These are phyloP conservation scores for Hypoxylon lienhwacheense DNA, from an alignment of 495 filamentous ascomycete genomes.

Conservation along the genomic window DNA sequence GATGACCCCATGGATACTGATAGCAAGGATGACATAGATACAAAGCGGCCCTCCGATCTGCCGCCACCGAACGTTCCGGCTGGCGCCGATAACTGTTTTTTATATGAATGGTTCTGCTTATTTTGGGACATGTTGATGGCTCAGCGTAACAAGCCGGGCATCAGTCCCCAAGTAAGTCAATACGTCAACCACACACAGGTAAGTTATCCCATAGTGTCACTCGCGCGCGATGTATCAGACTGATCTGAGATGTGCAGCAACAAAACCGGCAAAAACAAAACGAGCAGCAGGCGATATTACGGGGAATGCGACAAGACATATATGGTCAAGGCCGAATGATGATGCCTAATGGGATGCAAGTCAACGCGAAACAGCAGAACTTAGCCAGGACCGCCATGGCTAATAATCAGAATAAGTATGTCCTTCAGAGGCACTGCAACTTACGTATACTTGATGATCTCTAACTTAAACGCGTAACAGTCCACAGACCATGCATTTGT, in stretches of 20 bases:
- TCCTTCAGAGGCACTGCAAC: slow-evolving; percentile 1
- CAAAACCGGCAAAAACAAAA: slow-evolving; percentile 67
- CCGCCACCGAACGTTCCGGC: slow-evolving; percentile 70
- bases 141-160: slow-evolving; percentile 63
- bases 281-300: slow-evolving; percentile 69
- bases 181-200: slow-evolving; percentile 85
- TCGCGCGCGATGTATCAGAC: neutral
- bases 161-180: slow-evolving; percentile 57
- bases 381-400: slow-evolving; percentile 74
- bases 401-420: slow-evolving; percentile 74
- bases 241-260: slow-evolving; percentile 49
- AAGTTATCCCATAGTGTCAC: slow-evolving; percentile 32
- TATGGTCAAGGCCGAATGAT: slow-evolving; percentile 58
- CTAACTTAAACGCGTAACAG: slow-evolving; percentile 47
- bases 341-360: slow-evolving; percentile 55
- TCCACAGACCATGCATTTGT: slow-evolving; percentile 69
- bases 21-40: slow-evolving; percentile 71
- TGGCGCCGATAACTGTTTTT: slow-evolving; percentile 70
- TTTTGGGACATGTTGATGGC: slow-evolving; percentile 95
- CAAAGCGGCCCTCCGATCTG: slow-evolving; percentile 75
- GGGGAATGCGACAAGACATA: slow-evolving; percentile 62
- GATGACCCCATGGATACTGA: slow-evolving; percentile 82
- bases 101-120: slow-evolving; percentile 92
- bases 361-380: slow-evolving; percentile 50
- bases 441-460: neutral